These are phyloP conservation scores for Phyllosticta paracitricarpa DNA, from an alignment of 2,329 filamentous ascomycete species.

Conservation along the genomic window DNA sequence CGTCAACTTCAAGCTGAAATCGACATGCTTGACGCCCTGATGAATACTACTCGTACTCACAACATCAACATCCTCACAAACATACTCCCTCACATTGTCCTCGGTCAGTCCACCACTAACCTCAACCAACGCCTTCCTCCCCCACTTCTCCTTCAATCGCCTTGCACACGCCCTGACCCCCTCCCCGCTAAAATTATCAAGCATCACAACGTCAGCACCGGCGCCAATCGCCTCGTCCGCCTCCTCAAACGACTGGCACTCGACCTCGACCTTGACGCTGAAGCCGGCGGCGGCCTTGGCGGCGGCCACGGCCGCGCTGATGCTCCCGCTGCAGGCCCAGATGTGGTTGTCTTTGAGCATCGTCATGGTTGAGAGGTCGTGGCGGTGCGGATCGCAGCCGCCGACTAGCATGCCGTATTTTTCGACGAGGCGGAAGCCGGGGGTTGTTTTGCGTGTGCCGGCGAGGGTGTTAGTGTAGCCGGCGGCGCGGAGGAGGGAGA, in stretches of 20 bases:
- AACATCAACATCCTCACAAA: conserved; percentile 80
- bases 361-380: conserved; percentile 83
- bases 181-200: conserved; percentile 85
- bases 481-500: conserved; percentile 43
- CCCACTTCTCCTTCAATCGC: conserved; percentile 72
- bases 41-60: conserved; percentile 95
- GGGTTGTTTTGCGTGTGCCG: conserved; percentile 93
- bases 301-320: conserved; percentile 73
- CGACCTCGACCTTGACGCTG: conserved; percentile 88
- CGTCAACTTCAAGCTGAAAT: conserved; percentile 88
- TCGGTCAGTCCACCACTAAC: conserved; percentile 83
- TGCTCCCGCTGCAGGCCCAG: conserved; percentile 74
- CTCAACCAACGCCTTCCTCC: conserved; percentile 61
- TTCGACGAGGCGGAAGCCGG: conserved; percentile 88
- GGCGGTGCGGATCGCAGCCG: conserved; percentile 81
- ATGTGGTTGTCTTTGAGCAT: conserved; percentile 99
- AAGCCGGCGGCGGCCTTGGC: conserved; percentile 82
- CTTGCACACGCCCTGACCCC: conserved; percentile 65
- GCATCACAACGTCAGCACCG: conserved; percentile 91
- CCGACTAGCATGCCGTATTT: conserved; percentile 97
- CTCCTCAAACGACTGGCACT: conserved; percentile 79
- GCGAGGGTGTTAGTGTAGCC: conserved; percentile 81
- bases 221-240: conserved; percentile 85
- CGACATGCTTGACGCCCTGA: conserved; percentile 85
- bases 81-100: conserved; percentile 73